phyloP scores from a whole-genome alignment of 192 early-diverging fungal genomes.

The Entophlyctis luteolus region DNA sequence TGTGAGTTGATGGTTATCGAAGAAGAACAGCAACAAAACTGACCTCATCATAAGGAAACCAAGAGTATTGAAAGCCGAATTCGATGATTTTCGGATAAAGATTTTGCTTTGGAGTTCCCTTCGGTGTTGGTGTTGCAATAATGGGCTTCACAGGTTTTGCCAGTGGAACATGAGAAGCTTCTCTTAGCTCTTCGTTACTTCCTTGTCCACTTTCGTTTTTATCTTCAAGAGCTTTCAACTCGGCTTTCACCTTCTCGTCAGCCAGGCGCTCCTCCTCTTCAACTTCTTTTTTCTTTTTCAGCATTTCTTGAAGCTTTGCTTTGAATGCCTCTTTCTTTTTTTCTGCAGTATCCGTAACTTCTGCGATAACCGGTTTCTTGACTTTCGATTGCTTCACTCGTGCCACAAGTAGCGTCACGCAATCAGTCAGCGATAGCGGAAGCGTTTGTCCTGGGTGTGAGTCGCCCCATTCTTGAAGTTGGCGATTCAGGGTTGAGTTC shows the following conservation, averaged over 20 bases:
- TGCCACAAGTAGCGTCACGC: conserved; percentile 3
- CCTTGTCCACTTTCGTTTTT: neutral
- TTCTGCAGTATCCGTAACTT: neutral
- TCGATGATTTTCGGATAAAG: conserved; percentile 36
- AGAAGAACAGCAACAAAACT: neutral
- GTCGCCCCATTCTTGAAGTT: conserved; percentile 34
- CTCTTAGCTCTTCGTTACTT: neutral
- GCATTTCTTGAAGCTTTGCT: conserved; percentile 39
- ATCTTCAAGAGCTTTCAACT: neutral
- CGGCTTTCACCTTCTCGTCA: conserved; percentile 27
- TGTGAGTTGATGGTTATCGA: neutral
- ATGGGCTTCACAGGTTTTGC: neutral
- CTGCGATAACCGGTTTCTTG: neutral
- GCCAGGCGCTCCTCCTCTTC: conserved; percentile 25
- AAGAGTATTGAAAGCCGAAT: conserved; percentile 34
- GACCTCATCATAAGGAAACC: conserved; percentile 47
- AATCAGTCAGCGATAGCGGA: neutral
- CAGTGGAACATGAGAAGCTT: neutral
- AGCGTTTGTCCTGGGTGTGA: conserved; percentile 22
- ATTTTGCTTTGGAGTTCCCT: neutral
- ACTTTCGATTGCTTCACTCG: neutral
- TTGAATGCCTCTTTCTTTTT: conserved; percentile 47
- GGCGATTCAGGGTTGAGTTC: conserved; percentile 35
- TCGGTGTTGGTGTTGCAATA: neutral
- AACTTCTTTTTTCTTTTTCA: conserved; percentile 33